These are phyloP conservation scores for Sambucus nigra DNA, from an alignment of 129 eudicot species.

Conservation along the genomic window DNA sequence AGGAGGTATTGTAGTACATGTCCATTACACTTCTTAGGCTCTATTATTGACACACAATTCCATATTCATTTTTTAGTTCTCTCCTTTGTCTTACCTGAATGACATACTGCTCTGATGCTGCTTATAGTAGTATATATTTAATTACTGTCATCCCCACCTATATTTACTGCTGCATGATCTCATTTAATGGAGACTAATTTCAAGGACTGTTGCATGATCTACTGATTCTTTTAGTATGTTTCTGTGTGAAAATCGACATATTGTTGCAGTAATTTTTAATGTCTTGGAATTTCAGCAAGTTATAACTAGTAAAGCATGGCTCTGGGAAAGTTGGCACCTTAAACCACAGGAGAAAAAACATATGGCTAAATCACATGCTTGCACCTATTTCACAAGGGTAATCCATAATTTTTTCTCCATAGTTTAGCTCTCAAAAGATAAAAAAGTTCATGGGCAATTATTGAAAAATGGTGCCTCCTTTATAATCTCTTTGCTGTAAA, in stretches of 20 bases:
- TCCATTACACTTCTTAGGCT: background rate
- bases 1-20: conserved; percentile 40
- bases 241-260: background rate
- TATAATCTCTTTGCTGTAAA: too few relatives aligned
- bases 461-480: background rate
- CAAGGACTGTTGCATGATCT: too few relatives aligned
- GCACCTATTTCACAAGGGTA: background rate
- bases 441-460: background rate
- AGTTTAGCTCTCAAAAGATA: background rate
- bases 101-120: background rate
- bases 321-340: background rate
- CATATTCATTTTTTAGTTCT: background rate
- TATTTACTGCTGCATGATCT: background rate
- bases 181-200: background rate
- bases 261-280: background rate
- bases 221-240: background rate
- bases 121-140: background rate
- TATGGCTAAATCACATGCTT: background rate
- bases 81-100: background rate
- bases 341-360: background rate
- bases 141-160: background rate
- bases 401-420: too few relatives aligned
- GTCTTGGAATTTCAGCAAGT: background rate
- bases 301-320: background rate
- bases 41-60: conserved; percentile 1